Conservation (phyloP, 306 rosid genomes). For the Crotalaria pallida region DNA sequence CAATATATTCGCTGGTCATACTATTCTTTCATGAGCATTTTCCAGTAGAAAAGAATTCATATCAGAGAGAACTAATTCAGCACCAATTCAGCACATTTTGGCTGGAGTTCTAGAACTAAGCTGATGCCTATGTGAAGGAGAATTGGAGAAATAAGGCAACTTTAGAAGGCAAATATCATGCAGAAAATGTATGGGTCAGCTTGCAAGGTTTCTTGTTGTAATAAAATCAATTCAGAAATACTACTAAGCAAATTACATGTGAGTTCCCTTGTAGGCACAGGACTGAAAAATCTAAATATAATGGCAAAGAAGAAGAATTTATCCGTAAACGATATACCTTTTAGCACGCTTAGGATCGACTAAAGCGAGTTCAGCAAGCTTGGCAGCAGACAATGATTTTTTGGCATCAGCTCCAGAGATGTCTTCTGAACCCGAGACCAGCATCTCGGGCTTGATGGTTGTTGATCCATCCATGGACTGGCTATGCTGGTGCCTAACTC, state of each 20-base stretch:
- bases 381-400: constrained; percentile 66
- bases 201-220: neutral
- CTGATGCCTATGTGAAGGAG: neutral
- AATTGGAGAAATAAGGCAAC: neutral
- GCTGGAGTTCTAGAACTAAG: neutral
- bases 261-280: neutral
- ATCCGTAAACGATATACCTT: constrained; percentile 40
- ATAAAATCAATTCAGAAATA: neutral
- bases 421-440: constrained; percentile 51
- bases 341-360: constrained; percentile 90
- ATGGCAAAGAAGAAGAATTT: neutral
- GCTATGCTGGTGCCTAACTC: constrained; percentile 78
- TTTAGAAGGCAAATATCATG: neutral
- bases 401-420: constrained; percentile 45
- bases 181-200: neutral
- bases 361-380: constrained; percentile 75
- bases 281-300: neutral
- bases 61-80: neutral
- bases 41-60: neutral
- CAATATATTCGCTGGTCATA: neutral
- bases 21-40: neutral
- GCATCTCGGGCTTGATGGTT: constrained; percentile 57
- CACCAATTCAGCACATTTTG: neutral
- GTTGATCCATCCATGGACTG: constrained; percentile 81
- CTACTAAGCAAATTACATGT: neutral